Evolutionary conservation across 371 early-diverging fungal species (phyloP).

Genomic region (Mortierella polycephala): DNA sequence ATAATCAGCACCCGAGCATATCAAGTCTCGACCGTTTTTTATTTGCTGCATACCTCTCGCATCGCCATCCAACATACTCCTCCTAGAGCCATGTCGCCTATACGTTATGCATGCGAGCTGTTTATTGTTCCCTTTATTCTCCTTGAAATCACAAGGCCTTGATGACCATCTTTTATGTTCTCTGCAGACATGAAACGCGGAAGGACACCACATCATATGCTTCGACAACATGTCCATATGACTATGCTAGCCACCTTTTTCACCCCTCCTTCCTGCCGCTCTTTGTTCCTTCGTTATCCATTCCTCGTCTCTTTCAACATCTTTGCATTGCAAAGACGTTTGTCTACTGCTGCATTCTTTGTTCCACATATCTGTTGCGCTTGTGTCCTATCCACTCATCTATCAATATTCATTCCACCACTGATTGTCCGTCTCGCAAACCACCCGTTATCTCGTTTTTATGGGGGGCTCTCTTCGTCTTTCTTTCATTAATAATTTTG

Average conservation of each 20-base stretch:
- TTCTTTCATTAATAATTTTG: too few species aligned
- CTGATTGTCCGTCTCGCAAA: too few species aligned
- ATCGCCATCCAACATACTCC: constrained; percentile 4
- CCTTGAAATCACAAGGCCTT: constrained; percentile 7
- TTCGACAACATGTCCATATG: background rate
- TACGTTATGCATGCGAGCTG: too few species aligned
- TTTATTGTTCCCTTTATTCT: background rate
- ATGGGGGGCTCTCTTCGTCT: too few species aligned
- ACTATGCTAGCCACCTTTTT: background rate
- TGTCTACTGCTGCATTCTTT: background rate
- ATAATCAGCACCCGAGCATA: constrained; percentile 7
- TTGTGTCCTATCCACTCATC: background rate
- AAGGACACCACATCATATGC: constrained; percentile 5
- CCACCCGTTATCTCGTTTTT: background rate
- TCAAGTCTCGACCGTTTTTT: constrained; percentile 10
- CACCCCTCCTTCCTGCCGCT: too few species aligned
- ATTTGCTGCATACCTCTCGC: too few species aligned
- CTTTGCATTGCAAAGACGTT: background rate
- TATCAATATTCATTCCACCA: background rate
- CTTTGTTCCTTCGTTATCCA: background rate
- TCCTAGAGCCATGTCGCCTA: constrained; percentile 3
- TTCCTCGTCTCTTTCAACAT: background rate
- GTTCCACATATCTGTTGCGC: background rate
- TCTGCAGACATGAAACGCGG: constrained; percentile 24
- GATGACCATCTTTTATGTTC: background rate